Evolutionary conservation across 805 yeast species (phyloP).

Genomic region (Starmerella etchellsii): DNA sequence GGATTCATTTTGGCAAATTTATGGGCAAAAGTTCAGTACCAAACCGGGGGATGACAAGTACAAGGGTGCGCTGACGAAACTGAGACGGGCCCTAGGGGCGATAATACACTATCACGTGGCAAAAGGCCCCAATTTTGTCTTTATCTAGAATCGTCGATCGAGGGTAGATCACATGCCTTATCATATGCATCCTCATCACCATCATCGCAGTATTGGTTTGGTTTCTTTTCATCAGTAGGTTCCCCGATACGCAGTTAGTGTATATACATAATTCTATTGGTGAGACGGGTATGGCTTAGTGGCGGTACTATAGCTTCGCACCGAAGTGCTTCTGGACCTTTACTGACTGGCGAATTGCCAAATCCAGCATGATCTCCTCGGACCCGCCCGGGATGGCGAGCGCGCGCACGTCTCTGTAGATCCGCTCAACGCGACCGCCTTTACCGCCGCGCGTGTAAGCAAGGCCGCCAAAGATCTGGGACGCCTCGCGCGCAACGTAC

Average conservation of each 20-base stretch:
- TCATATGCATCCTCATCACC: no score
- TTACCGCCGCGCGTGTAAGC: slow-evolving; percentile 34
- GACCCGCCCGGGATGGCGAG: slow-evolving; percentile 37
- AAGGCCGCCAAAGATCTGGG: slow-evolving; percentile 35
- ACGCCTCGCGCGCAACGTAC: slow-evolving; percentile 34
- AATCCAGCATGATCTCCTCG: slow-evolving; percentile 35
- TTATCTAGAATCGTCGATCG: no score
- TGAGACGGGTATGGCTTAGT: no score
- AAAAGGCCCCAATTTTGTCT: no score
- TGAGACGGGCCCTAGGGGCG: no score
- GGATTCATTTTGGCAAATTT: slow-evolving; percentile 53
- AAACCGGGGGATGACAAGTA: no score
- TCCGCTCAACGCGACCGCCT: slow-evolving; percentile 34
- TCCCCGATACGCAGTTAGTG: background rate
- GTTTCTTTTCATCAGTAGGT: no score
- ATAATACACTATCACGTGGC: no score
- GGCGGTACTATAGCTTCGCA: slow-evolving; percentile 29
- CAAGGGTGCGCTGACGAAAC: no score
- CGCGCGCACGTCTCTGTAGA: slow-evolving; percentile 34
- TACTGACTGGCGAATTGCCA: slow-evolving; percentile 31
- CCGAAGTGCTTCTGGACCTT: slow-evolving; percentile 31
- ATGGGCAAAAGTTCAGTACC: no score
- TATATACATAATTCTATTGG: background rate
- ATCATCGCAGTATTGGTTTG: no score
- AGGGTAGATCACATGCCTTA: no score